Base-by-base conservation (phyloP, 179 eudicot species). In the Gypsophila paniculata region DNA sequence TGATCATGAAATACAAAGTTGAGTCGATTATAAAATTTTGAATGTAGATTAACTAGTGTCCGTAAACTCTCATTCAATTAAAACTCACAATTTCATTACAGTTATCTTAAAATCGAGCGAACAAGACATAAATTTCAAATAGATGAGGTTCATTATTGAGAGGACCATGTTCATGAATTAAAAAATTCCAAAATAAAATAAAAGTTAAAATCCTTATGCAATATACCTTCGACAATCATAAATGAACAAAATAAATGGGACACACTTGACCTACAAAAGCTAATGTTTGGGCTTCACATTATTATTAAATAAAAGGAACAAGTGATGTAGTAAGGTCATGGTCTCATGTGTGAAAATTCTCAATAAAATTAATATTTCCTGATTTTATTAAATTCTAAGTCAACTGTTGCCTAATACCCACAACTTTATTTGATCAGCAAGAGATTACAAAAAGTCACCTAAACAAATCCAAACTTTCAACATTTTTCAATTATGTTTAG, bases 301-400 rank as follows among this genome's bases (percentile, higher is more conserved):
- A 57, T 57, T 70, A n/a, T n/a, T n/a, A n/a, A n/a, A n/a, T 29
- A 29, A 48, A 39, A 19, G 3, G 42, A 12, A 13, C 17, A 12
- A 67, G 46, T 59, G 71, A 34, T 18, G 55, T 34, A 69, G 15
- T 70, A 63, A 71, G 66, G 75, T 65, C 54, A 76, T 71, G 62
- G 13, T 55, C 44, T 55, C 44, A 71, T 59, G 22, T n/a, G 18
- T 46, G 54, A 53, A 21, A 51, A n/a, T 15, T 51, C 55, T 6
- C 19, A 71, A 71, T 29, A 15, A 13, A 13, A 60, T 17, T 52
- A 15, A 13, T 19, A 60, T 17, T 52, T 39, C 65, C 54, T 73
- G 68, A 62, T 42, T 74, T 63, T 44, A 76, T 62, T 21, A 21
- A 9, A 58, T 26, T 5, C 34, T 15, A 69, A 55, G 72, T 69